phyloP scores from a whole-genome alignment of 164 flowering plant genomes.

The Vitis labrusca region DNA sequence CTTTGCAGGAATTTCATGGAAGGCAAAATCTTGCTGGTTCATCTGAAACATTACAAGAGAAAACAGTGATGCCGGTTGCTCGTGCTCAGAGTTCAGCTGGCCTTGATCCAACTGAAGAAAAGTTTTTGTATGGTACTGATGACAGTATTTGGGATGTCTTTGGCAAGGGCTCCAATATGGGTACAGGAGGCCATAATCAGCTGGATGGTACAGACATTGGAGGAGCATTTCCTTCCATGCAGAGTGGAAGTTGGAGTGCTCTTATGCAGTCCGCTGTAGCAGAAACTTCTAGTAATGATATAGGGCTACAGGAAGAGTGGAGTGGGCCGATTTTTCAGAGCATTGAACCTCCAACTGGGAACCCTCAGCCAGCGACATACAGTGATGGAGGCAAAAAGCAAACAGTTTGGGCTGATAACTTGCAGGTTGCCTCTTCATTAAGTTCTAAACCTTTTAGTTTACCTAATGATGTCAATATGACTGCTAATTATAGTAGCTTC shows the following conservation, averaged over 20 bases:
- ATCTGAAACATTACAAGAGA: constrained; percentile 20
- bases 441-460: constrained; percentile 10
- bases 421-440: constrained; percentile 12
- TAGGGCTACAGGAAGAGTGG: constrained; percentile 35
- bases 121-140: constrained; percentile 43
- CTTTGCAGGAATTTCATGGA: constrained; percentile 22
- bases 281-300: constrained; percentile 38
- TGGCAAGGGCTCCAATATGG: constrained; percentile 19
- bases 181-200: constrained; percentile 15
- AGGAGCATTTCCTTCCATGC: constrained; percentile 31
- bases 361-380: constrained; percentile 15
- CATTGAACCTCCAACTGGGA: constrained; percentile 13
- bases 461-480: constrained; percentile 1
- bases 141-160: constrained; percentile 47
- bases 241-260: constrained; percentile 59
- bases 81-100: constrained; percentile 31
- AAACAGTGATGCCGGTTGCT: constrained; percentile 13
- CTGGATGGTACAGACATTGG: constrained; percentile 22
- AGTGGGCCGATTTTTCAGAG: constrained; percentile 22
- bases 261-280: constrained; percentile 56
- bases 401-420: constrained; percentile 22
- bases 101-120: constrained; percentile 46
- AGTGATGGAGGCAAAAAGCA: constrained; percentile 20
- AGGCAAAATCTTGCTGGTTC: constrained; percentile 22
- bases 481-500: constrained; percentile 7